Conservation (phyloP, 768 basidiomycete genomes). For the Russula compacta region DNA sequence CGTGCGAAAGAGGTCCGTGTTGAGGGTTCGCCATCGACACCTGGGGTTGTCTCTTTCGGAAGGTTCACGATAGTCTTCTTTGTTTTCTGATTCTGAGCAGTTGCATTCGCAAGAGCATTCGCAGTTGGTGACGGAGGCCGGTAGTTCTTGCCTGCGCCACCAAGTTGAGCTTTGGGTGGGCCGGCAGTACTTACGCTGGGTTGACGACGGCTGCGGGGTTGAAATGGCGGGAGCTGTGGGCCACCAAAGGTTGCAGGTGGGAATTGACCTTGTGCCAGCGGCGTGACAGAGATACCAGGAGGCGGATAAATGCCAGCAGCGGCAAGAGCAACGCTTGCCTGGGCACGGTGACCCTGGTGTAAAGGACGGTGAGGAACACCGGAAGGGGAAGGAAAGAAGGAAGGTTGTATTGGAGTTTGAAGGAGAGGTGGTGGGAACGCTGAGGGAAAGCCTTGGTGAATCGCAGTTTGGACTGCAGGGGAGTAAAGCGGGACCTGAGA, state of each 20-base stretch:
- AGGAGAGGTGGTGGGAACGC: conserved; percentile 41
- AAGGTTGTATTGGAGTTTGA: conserved; percentile 69
- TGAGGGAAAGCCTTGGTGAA: conserved; percentile 52
- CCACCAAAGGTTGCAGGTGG: conserved; percentile 40
- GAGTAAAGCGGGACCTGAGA: conserved; percentile 54
- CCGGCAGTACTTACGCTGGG: conserved; percentile 67
- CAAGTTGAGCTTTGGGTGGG: conserved; percentile 79
- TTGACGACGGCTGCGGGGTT: conserved; percentile 55
- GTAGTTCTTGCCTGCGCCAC: conserved; percentile 69
- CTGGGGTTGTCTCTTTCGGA: conserved; percentile 52
- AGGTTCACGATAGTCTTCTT: conserved; percentile 67
- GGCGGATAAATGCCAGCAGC: conserved; percentile 52
- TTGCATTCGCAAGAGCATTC: conserved; percentile 21
- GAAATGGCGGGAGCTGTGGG: conserved; percentile 28
- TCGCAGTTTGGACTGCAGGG: conserved; percentile 51
- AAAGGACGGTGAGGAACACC: conserved; percentile 43
- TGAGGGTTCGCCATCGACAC: conserved; percentile 31
- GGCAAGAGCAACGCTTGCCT: conserved; percentile 56
- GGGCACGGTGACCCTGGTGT: conserved; percentile 40
- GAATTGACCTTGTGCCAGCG: conserved; percentile 49
- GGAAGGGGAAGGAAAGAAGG: conserved; percentile 45
- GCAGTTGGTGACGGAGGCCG: conserved; percentile 50
- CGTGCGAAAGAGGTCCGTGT: conserved; percentile 53
- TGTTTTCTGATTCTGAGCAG: conserved; percentile 30
- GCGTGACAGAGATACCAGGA: conserved; percentile 47